Conservation (phyloP, 169 alveolate genomes). For the Plasmodium knowlesi region DNA sequence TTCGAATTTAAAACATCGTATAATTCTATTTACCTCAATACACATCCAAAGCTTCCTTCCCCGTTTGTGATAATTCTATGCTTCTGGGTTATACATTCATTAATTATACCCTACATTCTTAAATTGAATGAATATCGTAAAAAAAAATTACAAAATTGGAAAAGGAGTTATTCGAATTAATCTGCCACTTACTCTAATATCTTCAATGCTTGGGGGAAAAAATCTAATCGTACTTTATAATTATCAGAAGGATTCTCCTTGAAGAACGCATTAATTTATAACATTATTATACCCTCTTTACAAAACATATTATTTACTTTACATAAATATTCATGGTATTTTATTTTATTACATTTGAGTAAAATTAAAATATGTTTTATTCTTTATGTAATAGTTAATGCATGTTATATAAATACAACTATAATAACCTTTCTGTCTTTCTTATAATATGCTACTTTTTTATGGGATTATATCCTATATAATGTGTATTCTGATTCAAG, state of each 20-base stretch:
- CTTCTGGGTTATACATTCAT: neutral
- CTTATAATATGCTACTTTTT: neutral
- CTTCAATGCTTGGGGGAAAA: neutral
- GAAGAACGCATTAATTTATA: neutral
- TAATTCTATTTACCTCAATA: neutral
- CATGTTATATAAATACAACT: neutral
- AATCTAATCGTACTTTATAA: neutral
- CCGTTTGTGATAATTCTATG: neutral
- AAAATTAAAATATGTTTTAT: neutral
- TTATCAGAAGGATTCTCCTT: neutral
- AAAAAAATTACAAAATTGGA: neutral
- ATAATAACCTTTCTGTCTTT: neutral
- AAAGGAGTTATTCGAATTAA: neutral
- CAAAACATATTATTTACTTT: neutral
- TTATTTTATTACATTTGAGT: neutral
- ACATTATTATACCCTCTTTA: neutral
- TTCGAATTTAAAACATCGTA: neutral
- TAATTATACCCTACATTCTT: neutral
- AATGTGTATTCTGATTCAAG: neutral
- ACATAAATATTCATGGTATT: neutral
- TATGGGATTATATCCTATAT: neutral
- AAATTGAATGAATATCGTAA: neutral
- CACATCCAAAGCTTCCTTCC: neutral
- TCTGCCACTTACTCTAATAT: neutral
- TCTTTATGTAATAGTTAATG: neutral